These are phyloP conservation scores for Fusarium illudens DNA, from an alignment of 2,329 filamentous ascomycete species.

Conservation along the genomic window DNA sequence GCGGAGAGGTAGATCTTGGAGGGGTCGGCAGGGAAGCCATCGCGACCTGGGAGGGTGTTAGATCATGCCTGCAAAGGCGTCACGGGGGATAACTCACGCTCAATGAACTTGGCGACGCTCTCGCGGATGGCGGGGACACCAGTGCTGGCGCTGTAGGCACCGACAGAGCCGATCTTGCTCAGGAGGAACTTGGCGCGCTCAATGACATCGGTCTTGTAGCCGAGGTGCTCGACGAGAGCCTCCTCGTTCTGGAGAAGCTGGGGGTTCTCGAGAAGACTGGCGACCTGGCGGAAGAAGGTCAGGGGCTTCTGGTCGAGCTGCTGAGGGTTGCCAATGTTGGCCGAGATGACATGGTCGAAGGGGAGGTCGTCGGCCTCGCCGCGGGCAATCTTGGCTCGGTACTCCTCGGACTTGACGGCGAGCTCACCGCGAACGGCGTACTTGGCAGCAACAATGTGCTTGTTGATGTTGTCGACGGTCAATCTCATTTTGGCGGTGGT, in stretches of 20 bases:
- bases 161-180: slow-evolving; percentile 86
- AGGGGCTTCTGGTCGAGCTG: slow-evolving; percentile 99
- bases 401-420: slow-evolving; percentile 91
- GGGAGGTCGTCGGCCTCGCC: slow-evolving; percentile 69
- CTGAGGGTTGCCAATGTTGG: slow-evolving; percentile 99
- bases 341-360: slow-evolving; percentile 90
- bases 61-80: neutral
- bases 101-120: slow-evolving; percentile 91
- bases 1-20: slow-evolving; percentile 88
- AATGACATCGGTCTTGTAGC: slow-evolving; percentile 90
- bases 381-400: slow-evolving; percentile 75
- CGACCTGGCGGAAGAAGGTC: slow-evolving; percentile 97
- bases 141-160: slow-evolving; percentile 94
- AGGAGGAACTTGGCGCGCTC: slow-evolving; percentile 83
- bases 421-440: slow-evolving; percentile 98
- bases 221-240: slow-evolving; percentile 76
- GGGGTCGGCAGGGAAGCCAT: slow-evolving; percentile 85
- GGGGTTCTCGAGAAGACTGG: slow-evolving; percentile 93
- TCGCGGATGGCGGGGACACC: slow-evolving; percentile 87
- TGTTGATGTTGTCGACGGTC: slow-evolving; percentile 90
- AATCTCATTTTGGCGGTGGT: slow-evolving; percentile 57
- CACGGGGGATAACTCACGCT: slow-evolving; percentile 64
- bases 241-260: slow-evolving; percentile 82
- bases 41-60: slow-evolving; percentile 66
- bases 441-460: slow-evolving; percentile 83